Percentiles rank a stretch among this genome's conserved stretches.
Evolutionary conservation across 495 filamentous ascomycete species (phyloP).

Genomic region (Tuber melanosporum): DNA sequence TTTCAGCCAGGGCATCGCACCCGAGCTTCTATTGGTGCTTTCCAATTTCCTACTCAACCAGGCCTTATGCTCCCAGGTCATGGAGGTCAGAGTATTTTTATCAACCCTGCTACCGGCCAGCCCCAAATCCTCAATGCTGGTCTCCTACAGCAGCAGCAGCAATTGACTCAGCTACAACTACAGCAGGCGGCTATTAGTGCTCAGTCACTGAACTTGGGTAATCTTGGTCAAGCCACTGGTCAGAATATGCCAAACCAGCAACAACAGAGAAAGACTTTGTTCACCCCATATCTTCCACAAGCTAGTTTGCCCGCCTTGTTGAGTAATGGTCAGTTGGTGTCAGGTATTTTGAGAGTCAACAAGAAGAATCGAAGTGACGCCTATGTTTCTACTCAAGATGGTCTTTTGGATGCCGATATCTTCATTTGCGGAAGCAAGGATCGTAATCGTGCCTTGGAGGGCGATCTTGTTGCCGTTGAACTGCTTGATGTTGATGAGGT

Average conservation of each 20-base stretch:
- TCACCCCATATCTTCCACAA: constrained; percentile 95
- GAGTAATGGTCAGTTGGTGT: constrained; percentile 85
- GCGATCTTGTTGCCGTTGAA: constrained; percentile 90
- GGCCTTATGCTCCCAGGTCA: constrained; percentile 60
- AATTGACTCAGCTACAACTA: constrained; percentile 84
- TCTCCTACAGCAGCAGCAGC: constrained; percentile 82
- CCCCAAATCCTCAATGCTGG: constrained; percentile 66
- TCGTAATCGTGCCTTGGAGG: constrained; percentile 89
- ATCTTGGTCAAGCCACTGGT: constrained; percentile 59
- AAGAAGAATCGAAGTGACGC: constrained; percentile 99
- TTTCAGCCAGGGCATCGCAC: constrained; percentile 92
- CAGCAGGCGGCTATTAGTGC: constrained; percentile 79
- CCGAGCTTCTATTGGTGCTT: constrained; percentile 75
- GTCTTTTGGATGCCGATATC: constrained; percentile 86
- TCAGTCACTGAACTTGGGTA: constrained; percentile 58
- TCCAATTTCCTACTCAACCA: constrained; percentile 87
- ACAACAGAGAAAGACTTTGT: constrained; percentile 94
- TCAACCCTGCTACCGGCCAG: constrained; percentile 41
- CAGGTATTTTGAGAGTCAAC: constrained; percentile 94
- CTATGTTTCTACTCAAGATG: constrained; percentile 88
- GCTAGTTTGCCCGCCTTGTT: constrained; percentile 87
- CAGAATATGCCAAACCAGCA: constrained; percentile 63
- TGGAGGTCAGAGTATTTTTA: constrained; percentile 40
- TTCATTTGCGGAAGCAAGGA: constrained; percentile 99
- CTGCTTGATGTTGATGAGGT: constrained; percentile 97